phyloP scores from a whole-genome alignment of 1,284 basidiomycete species.

The Boletellus deceptivus region DNA sequence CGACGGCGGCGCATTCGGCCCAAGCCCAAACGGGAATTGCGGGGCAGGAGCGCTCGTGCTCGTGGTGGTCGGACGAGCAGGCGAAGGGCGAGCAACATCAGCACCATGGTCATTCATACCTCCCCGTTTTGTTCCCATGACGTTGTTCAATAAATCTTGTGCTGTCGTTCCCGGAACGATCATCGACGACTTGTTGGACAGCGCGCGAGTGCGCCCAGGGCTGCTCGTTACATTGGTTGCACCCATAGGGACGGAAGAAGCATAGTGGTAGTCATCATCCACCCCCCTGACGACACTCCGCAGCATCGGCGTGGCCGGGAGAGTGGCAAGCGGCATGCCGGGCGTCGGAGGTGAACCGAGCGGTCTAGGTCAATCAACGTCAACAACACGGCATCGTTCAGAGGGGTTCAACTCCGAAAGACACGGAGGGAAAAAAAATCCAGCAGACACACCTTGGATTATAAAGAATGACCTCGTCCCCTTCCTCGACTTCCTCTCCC shows the following conservation, averaged over 20 bases:
- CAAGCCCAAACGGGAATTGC: constrained; percentile 45
- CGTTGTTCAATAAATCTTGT: constrained; percentile 58
- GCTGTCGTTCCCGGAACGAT: constrained; percentile 49
- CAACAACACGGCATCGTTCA: no score
- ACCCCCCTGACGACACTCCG: constrained; percentile 7
- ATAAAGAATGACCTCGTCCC: constrained; percentile 55
- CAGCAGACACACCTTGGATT: constrained; percentile 45
- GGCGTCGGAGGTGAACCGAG: constrained; percentile 34
- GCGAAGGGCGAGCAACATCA: constrained; percentile 20
- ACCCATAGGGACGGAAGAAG: no score
- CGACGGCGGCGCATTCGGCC: constrained; percentile 40
- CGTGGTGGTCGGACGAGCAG: constrained; percentile 29
- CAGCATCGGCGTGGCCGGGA: constrained; percentile 24
- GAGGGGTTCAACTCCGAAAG: no score
- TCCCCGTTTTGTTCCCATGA: constrained; percentile 39
- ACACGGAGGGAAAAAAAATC: no score
- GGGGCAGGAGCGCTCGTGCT: constrained; percentile 32
- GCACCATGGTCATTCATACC: neutral
- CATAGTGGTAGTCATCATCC: no score
- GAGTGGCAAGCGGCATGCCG: neutral
- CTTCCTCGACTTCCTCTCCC: no score
- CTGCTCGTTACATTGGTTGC: neutral
- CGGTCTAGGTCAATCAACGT: constrained; percentile 24
- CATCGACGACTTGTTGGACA: constrained; percentile 16
- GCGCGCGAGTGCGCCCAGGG: constrained; percentile 13